Conservation (phyloP, 2,329 filamentous ascomycete species). For the Coniella vitis region DNA sequence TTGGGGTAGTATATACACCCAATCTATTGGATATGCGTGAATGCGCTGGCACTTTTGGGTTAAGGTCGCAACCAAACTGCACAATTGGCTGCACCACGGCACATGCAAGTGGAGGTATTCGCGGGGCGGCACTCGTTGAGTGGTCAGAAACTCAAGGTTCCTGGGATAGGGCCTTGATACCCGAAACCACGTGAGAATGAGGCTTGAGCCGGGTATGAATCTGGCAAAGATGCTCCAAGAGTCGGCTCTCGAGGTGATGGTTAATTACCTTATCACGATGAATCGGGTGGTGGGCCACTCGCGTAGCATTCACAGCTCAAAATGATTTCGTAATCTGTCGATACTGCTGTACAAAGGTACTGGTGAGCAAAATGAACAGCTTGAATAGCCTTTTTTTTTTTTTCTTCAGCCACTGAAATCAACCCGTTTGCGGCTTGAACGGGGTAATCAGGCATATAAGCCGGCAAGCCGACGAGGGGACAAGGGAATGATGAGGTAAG, state of each 20-base stretch:
- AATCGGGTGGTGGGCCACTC: slow-evolving; percentile 23
- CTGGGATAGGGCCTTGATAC: slow-evolving; percentile 28
- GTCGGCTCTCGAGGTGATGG: neutral
- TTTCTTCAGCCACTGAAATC: slow-evolving; percentile 33
- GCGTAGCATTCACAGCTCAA: slow-evolving; percentile 28
- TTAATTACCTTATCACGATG: slow-evolving; percentile 21
- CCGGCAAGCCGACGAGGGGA: slow-evolving; percentile 18
- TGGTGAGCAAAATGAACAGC: slow-evolving; percentile 24
- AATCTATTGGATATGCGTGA: slow-evolving; percentile 53
- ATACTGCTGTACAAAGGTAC: slow-evolving; percentile 22
- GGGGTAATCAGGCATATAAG: slow-evolving; percentile 28
- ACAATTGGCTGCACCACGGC: slow-evolving; percentile 48
- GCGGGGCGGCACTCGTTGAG: slow-evolving; percentile 29
- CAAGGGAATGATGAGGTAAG: slow-evolving; percentile 18
- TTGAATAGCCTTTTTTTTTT: slow-evolving; percentile 31
- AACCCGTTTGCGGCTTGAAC: slow-evolving; percentile 25
- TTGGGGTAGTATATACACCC: slow-evolving; percentile 39
- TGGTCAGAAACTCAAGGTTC: slow-evolving; percentile 27
- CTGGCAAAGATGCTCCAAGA: slow-evolving; percentile 6
- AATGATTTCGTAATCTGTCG: slow-evolving; percentile 23
- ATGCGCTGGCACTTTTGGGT: slow-evolving; percentile 54
- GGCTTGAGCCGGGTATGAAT: slow-evolving; percentile 2
- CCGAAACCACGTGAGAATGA: slow-evolving; percentile 38
- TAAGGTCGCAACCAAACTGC: slow-evolving; percentile 44
- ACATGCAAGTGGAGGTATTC: slow-evolving; percentile 53